A percentile compares a stretch with the other conserved stretches of the same genome.
Conservation (phyloP, 1,284 basidiomycete species). For the Apiotrichum porosum region DNA sequence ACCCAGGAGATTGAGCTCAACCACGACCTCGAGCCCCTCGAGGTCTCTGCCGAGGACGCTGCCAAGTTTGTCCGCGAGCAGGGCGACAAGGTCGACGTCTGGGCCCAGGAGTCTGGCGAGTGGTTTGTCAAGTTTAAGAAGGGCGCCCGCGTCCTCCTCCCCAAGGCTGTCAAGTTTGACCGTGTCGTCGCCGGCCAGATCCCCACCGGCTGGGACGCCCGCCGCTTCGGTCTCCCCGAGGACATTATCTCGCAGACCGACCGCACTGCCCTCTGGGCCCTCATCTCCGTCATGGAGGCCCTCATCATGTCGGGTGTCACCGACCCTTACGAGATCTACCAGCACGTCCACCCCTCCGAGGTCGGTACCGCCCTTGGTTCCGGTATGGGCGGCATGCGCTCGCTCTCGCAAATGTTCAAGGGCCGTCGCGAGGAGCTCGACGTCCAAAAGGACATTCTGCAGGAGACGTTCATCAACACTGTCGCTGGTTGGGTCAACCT, state of each 20-base stretch:
- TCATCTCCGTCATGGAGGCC: conserved; percentile 89
- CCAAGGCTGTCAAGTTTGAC: conserved; percentile 93
- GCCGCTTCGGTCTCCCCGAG: conserved; percentile 94
- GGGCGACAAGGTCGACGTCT: conserved; percentile 92
- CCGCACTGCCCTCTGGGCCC: conserved; percentile 85
- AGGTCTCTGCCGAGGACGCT: conserved; percentile 85
- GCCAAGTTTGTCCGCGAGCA: conserved; percentile 95
- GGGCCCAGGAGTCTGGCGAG: conserved; percentile 82
- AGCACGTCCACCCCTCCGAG: conserved; percentile 93
- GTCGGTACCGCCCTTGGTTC: conserved; percentile 88
- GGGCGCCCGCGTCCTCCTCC: conserved; percentile 87
- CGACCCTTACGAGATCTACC: conserved; percentile 94
- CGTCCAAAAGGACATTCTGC: conserved; percentile 95
- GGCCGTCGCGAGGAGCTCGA: conserved; percentile 95
- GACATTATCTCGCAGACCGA: conserved; percentile 95
- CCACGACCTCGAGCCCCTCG: conserved; percentile 94
- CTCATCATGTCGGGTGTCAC: conserved; percentile 96
- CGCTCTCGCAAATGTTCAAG: conserved; percentile 93
- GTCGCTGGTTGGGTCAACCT: conserved; percentile 98
- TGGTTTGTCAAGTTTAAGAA: conserved; percentile 99
- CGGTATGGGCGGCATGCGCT: conserved; percentile 93
- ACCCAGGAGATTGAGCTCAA: conserved; percentile 94
- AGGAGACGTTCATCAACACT: conserved; percentile 99
- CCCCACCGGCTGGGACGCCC: conserved; percentile 94
- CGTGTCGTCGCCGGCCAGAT: conserved; percentile 93